These are phyloP conservation scores for Cryptococcus hybrid DNA, from an alignment of 1,284 basidiomycete species.

Conservation along the genomic window DNA sequence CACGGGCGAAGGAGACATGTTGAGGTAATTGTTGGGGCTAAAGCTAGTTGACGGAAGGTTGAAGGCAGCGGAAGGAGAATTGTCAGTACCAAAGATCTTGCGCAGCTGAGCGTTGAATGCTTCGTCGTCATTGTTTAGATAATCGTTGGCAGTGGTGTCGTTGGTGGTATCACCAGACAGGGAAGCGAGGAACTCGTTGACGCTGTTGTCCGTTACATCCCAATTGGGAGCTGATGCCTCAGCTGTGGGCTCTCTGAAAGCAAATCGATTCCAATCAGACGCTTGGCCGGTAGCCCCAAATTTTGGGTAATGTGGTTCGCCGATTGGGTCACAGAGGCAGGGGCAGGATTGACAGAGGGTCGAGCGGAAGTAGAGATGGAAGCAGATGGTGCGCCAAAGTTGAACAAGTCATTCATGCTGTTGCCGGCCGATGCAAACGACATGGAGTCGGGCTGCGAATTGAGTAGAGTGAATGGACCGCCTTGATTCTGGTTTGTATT, in stretches of 20 bases:
- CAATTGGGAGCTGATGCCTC: conserved; percentile 22
- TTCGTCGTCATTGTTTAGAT: conserved; percentile 25
- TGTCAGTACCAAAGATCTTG: conserved; percentile 23
- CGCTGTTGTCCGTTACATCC: conserved; percentile 32
- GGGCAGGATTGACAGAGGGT: conserved; percentile 5
- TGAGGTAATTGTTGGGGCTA: conserved; percentile 46
- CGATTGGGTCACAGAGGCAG: conserved; percentile 1
- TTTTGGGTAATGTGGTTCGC: conserved; percentile 3
- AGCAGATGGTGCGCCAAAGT: conserved; percentile 8
- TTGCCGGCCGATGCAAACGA: conserved; percentile 28
- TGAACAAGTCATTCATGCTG: neutral
- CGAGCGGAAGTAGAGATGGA: neutral
- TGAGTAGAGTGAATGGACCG: conserved; percentile 31
- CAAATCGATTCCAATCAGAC: conserved; percentile 22
- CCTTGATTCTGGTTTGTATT: neutral
- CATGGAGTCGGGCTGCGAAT: conserved; percentile 29
- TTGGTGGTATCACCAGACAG: conserved; percentile 19
- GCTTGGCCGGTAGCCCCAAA: conserved; percentile 1
- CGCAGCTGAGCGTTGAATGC: conserved; percentile 36
- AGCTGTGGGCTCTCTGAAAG: conserved; percentile 23
- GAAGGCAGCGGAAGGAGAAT: conserved; percentile 24
- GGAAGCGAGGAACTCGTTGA: conserved; percentile 42
- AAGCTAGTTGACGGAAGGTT: conserved; percentile 22
- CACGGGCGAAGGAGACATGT: conserved; percentile 45
- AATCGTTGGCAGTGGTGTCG: conserved; percentile 6